Conservation (phyloP, 192 early-diverging fungal species). For the Gonapodya prolifera region DNA sequence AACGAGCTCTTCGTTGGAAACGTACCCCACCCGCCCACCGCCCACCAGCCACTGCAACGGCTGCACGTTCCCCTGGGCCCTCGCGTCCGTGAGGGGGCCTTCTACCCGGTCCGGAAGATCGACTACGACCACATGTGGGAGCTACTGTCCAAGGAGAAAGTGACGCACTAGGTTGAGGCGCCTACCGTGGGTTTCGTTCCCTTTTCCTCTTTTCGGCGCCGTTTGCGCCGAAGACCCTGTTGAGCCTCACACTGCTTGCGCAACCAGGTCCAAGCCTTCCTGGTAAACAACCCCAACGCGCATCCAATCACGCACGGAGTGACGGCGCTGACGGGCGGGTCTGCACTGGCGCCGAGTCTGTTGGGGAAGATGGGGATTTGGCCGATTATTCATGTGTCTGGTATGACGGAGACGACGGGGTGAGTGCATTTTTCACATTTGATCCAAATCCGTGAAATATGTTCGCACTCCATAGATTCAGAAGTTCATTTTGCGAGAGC, state of each 20-base stretch:
- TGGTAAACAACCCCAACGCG: slow-evolving; percentile 31
- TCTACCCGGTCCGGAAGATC: slow-evolving; percentile 37
- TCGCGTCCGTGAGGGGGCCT: slow-evolving; percentile 15
- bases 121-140: slow-evolving; percentile 43
- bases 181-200: slow-evolving; percentile 26
- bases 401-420: slow-evolving; percentile 34
- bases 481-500: slow-evolving; percentile 35
- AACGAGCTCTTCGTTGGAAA: neutral
- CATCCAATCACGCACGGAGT: slow-evolving; percentile 17
- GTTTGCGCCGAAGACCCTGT: neutral
- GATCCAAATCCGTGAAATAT: too few relatives aligned
- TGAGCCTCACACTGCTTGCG: neutral
- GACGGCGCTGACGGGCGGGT: slow-evolving; percentile 27
- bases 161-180: slow-evolving; percentile 43
- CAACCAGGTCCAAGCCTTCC: slow-evolving; percentile 30
- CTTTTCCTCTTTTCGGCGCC: neutral
- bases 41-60: slow-evolving; percentile 27
- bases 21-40: neutral
- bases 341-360: slow-evolving; percentile 34
- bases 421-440: neutral
- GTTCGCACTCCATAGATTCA: too few relatives aligned
- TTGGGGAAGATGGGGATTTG: slow-evolving; percentile 30
- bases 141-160: slow-evolving; percentile 21
- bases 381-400: slow-evolving; percentile 40
- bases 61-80: slow-evolving; percentile 20